Evolutionary conservation across 148 eudicot genomes (phyloP).

Genomic region (Dianthus caryophyllus): DNA sequence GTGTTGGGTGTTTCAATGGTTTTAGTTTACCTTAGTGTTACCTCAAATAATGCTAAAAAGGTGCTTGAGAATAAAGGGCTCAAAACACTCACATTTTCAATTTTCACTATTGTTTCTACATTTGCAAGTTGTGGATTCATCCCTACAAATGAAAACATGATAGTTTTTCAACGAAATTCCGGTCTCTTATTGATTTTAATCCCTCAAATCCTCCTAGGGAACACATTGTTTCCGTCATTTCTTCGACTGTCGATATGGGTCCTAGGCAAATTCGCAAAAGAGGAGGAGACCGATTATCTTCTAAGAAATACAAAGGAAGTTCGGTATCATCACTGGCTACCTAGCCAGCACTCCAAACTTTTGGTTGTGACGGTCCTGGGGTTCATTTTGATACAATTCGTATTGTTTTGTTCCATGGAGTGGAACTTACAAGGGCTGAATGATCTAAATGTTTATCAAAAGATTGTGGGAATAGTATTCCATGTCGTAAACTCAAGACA

Average conservation of each 20-base stretch:
- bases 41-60: slow-evolving; percentile 41
- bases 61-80: slow-evolving; percentile 49
- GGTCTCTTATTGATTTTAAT: slow-evolving; percentile 55
- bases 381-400: slow-evolving; percentile 36
- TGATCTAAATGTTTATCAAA: slow-evolving; percentile 39
- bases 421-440: slow-evolving; percentile 34
- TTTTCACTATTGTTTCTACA: slow-evolving; percentile 50
- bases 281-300: slow-evolving; percentile 34
- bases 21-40: slow-evolving; percentile 20
- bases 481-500: slow-evolving; percentile 56
- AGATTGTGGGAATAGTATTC: slow-evolving; percentile 43
- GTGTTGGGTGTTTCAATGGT: slow-evolving; percentile 34
- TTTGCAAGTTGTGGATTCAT: slow-evolving; percentile 63
- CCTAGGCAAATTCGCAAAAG: slow-evolving; percentile 31
- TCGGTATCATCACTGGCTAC: slow-evolving; percentile 39
- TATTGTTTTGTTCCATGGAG: slow-evolving; percentile 41
- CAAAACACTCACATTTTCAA: slow-evolving; percentile 29
- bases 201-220: slow-evolving; percentile 59
- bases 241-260: slow-evolving; percentile 38
- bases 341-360: slow-evolving; percentile 20
- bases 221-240: slow-evolving; percentile 45
- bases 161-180: slow-evolving; percentile 47
- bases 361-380: slow-evolving; percentile 37
- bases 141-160: slow-evolving; percentile 77
- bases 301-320: slow-evolving; percentile 30